Base-by-base conservation (phyloP, 1,284 basidiomycete genomes). In the Xerocomus tenax region DNA sequence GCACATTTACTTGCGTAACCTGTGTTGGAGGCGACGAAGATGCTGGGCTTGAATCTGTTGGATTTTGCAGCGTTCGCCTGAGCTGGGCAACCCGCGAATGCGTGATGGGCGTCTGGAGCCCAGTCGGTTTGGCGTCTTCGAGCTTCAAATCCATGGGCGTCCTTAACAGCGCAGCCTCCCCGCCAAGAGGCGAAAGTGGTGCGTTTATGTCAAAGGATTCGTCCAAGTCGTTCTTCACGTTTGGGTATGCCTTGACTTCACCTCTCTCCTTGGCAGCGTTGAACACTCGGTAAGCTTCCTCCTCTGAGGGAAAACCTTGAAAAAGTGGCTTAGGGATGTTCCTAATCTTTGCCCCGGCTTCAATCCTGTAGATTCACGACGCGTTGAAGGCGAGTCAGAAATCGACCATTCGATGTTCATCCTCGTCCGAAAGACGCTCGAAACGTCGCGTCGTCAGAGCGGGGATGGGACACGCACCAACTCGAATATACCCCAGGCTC, bases 201-300 rank as follows among this genome's bases (percentile, higher is more conserved):
- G 15, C n/a, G 19, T 55, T 45, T 41, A 41, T 52, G 8, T 30
- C 8, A 8, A 18, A 1, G 18, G 50, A 9, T 15, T 42, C 30
- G 23, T 36, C 29, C 38, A 25, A 8, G 15, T 41, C 40, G 8
- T 30, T 40, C 12, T 38, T 47, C 18, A 12, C 18, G 18, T 47
- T 28, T 38, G 54, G 47, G 40, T 60, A 47, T 30, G 59, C 58
- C 38, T 13, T 51, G 44, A 65, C 40, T 39, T 57, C 47, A 52
- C 70, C 50, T 54, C 59, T 47, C 41, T 51, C 43, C 15, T 25
- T 34, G 25, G 68, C 72, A n/a, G 61, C 64, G 16, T 65, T 53
- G 58, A 73, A 81, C n/a, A 60, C 67, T 8, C 55, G 57, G 23
- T 45, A 25, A 1, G 78, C 79, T 52, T 77, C 71, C n/a, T 61